Base-by-base conservation (phyloP, 768 basidiomycete genomes). In the Harrya chromipes region DNA sequence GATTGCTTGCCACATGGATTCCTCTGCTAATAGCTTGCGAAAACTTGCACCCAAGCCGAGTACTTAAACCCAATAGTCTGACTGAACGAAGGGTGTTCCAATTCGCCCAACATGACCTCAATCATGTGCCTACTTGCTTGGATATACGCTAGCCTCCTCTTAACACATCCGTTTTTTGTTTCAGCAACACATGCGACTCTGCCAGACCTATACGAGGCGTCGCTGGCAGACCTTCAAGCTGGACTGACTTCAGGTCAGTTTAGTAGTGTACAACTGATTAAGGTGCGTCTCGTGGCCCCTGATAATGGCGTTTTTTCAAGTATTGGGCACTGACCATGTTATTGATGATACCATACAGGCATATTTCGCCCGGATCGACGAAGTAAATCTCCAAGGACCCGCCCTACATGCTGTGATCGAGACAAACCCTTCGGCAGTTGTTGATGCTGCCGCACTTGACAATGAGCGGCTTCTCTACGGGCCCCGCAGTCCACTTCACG, bases 141-240 rank as follows among this genome's bases (percentile, higher is more conserved):
- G 40, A 36, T 50, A 24, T 46, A 6, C 36, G 16, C 38, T 26
- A n/a, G 41, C 23, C 31, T 57, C 31, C 31, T 53, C 21, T 35
- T 45, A 27, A 35, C 40, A 10, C 47, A 47, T 14, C 37, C 47
- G 6, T 19, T 17, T 37, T 31, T 58, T 10, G 49, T 52, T 14
- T 53, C 36, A 3, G 61, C 61, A 3, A 21, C 52, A 7, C n/a
- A n/a, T n/a, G 40, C 40, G 31, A 34, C 50, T 14, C 52, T 72
- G n/a, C 74, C 74, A 2, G 74, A 75, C 46, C 55, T 75, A 3
- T 72, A 74, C 46, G 72, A 75, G 42, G 74, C 74, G 1, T 64
- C 68, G 1, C 50, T 75, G 39, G 48, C 50, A 4, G 72, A 75
- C 37, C 61, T 75, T 9, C 72, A 75, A 49, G 49, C 50, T 2